Evolutionary conservation across 169 alveolate genomes (phyloP).

Genomic region (Theileria sp.): DNA sequence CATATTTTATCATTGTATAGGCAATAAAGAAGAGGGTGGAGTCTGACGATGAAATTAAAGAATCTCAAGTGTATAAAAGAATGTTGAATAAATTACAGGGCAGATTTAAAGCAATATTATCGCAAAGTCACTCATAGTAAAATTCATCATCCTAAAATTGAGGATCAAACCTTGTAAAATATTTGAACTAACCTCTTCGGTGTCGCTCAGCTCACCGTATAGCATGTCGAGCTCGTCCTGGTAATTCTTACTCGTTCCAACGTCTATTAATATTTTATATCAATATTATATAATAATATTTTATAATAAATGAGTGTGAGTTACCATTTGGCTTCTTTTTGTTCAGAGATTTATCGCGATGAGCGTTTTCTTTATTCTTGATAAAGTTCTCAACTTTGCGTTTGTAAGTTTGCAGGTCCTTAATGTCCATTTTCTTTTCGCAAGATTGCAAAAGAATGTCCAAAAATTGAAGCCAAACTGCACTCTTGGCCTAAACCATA

Average conservation of each 20-base stretch:
- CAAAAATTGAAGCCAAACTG: slow-evolving; percentile 65
- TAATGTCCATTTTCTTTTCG: slow-evolving; percentile 58
- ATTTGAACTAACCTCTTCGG: slow-evolving; percentile 19
- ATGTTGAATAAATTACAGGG: not conserved
- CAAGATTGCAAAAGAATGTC: slow-evolving; percentile 63
- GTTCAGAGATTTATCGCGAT: slow-evolving; percentile 41
- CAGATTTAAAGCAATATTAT: not conserved
- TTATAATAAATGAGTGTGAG: not conserved
- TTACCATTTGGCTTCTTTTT: slow-evolving; percentile 62
- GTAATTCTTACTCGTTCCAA: slow-evolving; percentile 65
- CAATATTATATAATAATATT: not conserved
- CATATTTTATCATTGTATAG: not conserved
- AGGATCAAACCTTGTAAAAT: not conserved
- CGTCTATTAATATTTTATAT: slow-evolving; percentile 29
- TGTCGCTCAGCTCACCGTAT: slow-evolving; percentile 74
- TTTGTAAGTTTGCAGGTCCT: slow-evolving; percentile 62
- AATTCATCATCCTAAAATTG: slow-evolving; percentile 24
- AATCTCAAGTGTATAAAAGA: slow-evolving; percentile 4
- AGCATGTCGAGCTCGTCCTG: slow-evolving; percentile 78
- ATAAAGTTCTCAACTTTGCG: slow-evolving; percentile 53
- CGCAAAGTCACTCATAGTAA: slow-evolving; percentile 20
- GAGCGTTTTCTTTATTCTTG: slow-evolving; percentile 43
- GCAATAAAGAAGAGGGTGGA: not conserved
- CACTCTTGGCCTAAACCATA: slow-evolving; percentile 54
- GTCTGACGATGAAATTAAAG: not conserved